A percentile compares a stretch with the other conserved stretches of the same genome.
phyloP scores from a whole-genome alignment of 192 early-diverging fungal species.

The Podila epigama region DNA sequence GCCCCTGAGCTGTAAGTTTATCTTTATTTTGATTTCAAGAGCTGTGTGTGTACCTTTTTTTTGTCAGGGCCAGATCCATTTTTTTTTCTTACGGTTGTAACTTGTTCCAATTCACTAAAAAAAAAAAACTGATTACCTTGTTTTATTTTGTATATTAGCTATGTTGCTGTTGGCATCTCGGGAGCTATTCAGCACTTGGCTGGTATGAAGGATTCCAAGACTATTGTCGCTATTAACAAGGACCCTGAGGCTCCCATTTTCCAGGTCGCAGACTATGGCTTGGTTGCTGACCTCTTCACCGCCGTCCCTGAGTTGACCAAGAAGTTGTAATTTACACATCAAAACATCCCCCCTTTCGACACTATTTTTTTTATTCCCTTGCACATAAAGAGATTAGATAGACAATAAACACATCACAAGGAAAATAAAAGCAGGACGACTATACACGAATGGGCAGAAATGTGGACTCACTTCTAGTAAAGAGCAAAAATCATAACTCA shows the following conservation, averaged over 20 bases:
- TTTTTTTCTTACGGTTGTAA: background rate
- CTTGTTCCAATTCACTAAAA: background rate
- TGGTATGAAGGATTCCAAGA: constrained; percentile 99
- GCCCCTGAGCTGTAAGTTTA: constrained; percentile 74
- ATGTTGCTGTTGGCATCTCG: constrained; percentile 95
- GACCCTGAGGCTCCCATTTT: constrained; percentile 98
- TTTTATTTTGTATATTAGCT: constrained; percentile 64
- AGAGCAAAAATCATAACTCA: too few species aligned
- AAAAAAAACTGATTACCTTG: background rate
- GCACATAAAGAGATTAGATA: background rate
- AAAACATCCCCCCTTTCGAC: constrained; percentile 13
- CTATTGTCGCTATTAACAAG: constrained; percentile 99
- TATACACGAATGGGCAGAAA: too few species aligned
- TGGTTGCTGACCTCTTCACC: constrained; percentile 94
- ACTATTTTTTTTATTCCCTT: too few species aligned
- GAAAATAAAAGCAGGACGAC: too few species aligned
- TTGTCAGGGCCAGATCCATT: background rate
- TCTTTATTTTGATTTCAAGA: constrained; percentile 5
- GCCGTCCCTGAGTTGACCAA: constrained; percentile 92
- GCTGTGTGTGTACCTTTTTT: background rate
- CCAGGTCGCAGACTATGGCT: constrained; percentile 95
- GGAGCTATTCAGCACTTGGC: constrained; percentile 98
- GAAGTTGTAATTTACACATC: too few species aligned
- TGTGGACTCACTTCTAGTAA: too few species aligned
- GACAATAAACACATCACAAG: too few species aligned